Evolutionary conservation across 192 early-diverging fungal species (phyloP).

Genomic region (Coemansia sp.): DNA sequence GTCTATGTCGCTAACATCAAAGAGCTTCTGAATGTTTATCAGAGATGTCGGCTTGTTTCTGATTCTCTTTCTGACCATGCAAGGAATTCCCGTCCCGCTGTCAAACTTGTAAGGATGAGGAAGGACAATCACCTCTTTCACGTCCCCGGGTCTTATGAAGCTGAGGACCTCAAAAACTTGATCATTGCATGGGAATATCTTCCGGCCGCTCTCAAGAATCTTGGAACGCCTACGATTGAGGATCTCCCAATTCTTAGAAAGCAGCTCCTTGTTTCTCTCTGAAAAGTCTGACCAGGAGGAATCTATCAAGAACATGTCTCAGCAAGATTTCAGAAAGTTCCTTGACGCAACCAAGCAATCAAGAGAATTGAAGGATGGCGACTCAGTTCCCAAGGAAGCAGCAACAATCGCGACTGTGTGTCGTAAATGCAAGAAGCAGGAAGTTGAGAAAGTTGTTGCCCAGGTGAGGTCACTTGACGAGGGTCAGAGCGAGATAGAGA

Average conservation of each 20-base stretch:
- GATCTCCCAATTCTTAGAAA: background rate
- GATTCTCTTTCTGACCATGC: background rate
- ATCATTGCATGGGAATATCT: background rate
- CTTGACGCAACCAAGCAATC: background rate
- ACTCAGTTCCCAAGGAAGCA: background rate
- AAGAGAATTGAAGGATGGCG: background rate
- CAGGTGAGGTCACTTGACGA: background rate
- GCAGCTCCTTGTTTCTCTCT: background rate
- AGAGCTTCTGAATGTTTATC: slow-evolving; percentile 5
- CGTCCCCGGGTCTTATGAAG: background rate
- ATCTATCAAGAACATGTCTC: background rate
- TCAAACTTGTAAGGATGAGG: slow-evolving; percentile 13
- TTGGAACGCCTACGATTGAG: background rate
- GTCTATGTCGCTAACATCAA: background rate
- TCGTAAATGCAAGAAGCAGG: background rate
- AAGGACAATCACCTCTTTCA: background rate
- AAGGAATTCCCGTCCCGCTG: slow-evolving; percentile 12
- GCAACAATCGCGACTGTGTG: background rate
- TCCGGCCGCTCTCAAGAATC: background rate
- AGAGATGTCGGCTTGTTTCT: background rate
- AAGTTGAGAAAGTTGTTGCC: background rate
- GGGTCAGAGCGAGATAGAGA: background rate
- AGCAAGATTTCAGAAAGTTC: background rate
- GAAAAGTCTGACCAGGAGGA: background rate
- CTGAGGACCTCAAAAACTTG: background rate